phyloP scores from a whole-genome alignment of 305 asterid species.

The Solanum hybrid region DNA sequence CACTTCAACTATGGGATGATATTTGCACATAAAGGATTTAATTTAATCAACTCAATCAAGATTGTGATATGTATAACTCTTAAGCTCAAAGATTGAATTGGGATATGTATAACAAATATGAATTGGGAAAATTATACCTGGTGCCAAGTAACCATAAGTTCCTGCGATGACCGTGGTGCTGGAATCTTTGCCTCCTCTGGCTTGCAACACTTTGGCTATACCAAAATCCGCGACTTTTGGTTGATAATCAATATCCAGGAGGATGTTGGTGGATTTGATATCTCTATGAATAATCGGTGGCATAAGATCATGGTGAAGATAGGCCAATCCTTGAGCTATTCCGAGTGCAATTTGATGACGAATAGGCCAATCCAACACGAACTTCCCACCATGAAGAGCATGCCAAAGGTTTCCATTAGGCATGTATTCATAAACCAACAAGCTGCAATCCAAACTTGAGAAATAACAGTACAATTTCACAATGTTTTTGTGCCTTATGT shows the following conservation, averaged over 20 bases:
- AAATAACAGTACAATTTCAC: slow-evolving; percentile 72
- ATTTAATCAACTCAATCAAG: not conserved
- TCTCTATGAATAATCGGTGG: slow-evolving; percentile 81
- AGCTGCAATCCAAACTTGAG: slow-evolving; percentile 52
- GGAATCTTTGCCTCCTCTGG: slow-evolving; percentile 58
- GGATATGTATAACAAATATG: not conserved
- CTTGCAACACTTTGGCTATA: slow-evolving; percentile 76
- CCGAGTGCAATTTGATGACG: slow-evolving; percentile 71
- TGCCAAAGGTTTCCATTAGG: slow-evolving; percentile 88
- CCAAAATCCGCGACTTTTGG: slow-evolving; percentile 94
- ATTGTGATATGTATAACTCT: not conserved
- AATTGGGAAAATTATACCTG: not conserved
- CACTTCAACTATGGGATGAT: not conserved
- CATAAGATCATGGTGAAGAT: slow-evolving; percentile 71
- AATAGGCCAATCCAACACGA: slow-evolving; percentile 63
- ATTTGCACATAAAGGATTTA: not conserved
- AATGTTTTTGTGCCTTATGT: slow-evolving; percentile 86
- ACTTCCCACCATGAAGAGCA: slow-evolving; percentile 51
- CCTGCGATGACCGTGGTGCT: slow-evolving; percentile 65
- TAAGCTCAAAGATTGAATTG: not conserved
- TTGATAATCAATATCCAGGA: slow-evolving; percentile 58
- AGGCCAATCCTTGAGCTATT: slow-evolving; percentile 78
- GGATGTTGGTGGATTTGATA: slow-evolving; percentile 75
- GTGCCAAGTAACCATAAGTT: slow-evolving; percentile 81
- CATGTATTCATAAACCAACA: slow-evolving; percentile 85